Base-by-base conservation (phyloP, 805 yeast species). In the Pichia scutulata region DNA sequence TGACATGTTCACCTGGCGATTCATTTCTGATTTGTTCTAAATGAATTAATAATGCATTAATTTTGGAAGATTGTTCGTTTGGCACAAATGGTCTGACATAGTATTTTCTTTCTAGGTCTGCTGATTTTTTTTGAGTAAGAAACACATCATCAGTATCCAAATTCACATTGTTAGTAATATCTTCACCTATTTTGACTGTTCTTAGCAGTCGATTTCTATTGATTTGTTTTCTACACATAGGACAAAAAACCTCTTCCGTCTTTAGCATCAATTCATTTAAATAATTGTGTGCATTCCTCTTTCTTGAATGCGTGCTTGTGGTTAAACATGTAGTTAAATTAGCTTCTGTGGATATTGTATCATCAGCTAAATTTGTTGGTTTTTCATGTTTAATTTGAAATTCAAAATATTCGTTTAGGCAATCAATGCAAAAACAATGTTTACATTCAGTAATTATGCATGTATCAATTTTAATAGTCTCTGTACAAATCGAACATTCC, bases 401-500 rank as follows among this genome's bases (percentile, higher is more conserved):
- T 21, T 80, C 81, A 52, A 89, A 76, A 63, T 88, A 93, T 48
- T 83, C 89, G 51, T 80, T 57, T 24, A 90, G 59, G 64, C 97
- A 92, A 21, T 70, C 72, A 33, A 82, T 68, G 63, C 97, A 92
- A 55, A 82, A 89, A 42, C 81, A 67, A 65, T 92, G 98, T 26
- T 86, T 84, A 68, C 98, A 92, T 37, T 80, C 81, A 13, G 92
- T 74, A 0, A 82, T 73, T 41, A 78, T 71, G 36, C 71, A 68
- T 26, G 80, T 78, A 1, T 73, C 67, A 2, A 74, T 57, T 1
- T 73, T 70, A 18, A 87, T 82, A 0, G 88, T 83, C 25, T 78
- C 78, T 2, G 81, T 76, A 65, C 98, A 92, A 23, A 90, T 87
- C 0, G 95, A 81, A 59, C 98, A 90, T 64, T 89, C 97, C 1